Evolutionary conservation across 1,284 basidiomycete genomes (phyloP).

Genomic region (Rhizoctonia solani): DNA sequence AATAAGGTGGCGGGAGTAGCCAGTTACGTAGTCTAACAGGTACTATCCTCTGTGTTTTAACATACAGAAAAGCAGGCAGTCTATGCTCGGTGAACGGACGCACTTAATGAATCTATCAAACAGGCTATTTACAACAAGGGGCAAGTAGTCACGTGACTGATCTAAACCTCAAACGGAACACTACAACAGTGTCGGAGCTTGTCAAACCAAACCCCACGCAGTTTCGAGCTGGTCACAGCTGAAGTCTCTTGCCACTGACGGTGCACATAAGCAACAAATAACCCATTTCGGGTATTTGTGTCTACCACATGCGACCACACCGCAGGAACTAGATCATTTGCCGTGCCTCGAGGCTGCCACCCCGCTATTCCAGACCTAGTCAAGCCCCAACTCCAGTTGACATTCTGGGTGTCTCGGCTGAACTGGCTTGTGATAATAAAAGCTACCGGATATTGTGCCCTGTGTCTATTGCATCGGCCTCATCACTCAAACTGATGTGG

Average conservation of each 20-base stretch:
- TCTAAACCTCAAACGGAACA: neutral
- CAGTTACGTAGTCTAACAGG: too few species aligned
- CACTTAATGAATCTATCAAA: slow-evolving; percentile 24
- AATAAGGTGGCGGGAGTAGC: too few species aligned
- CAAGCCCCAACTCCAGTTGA: neutral
- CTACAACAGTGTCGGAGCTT: neutral
- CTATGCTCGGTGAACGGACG: slow-evolving; percentile 5
- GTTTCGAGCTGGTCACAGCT: neutral
- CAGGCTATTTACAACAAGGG: neutral
- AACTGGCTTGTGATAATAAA: neutral
- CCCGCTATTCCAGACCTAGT: neutral
- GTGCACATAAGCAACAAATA: neutral
- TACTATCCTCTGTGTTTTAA: too few species aligned
- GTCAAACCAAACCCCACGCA: neutral
- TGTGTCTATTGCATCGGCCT: neutral
- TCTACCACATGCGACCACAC: slow-evolving; percentile 8
- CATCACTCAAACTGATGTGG: neutral
- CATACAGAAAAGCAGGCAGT: too few species aligned
- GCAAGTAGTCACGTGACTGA: neutral
- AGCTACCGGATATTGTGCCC: neutral
- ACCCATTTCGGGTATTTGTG: neutral
- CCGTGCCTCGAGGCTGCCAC: slow-evolving; percentile 24
- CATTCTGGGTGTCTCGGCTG: neutral
- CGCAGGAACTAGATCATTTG: neutral
- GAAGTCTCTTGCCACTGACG: slow-evolving; percentile 21